These are phyloP conservation scores for Gossypium laxum DNA, from an alignment of 441 rosid genomes.

Conservation along the genomic window DNA sequence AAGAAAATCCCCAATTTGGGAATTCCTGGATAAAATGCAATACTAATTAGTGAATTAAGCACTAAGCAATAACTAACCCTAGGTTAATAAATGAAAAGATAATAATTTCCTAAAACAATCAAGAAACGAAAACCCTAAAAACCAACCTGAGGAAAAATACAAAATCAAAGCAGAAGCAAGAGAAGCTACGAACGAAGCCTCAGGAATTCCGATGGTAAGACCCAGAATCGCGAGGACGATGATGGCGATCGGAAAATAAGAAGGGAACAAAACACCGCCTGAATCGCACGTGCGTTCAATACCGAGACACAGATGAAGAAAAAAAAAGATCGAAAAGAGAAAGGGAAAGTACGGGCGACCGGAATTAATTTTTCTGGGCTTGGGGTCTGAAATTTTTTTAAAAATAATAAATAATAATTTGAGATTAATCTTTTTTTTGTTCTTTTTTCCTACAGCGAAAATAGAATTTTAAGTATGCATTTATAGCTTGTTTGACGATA, in stretches of 20 bases:
- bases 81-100: background rate
- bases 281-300: conserved; percentile 14
- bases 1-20: conserved; percentile 3
- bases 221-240: background rate
- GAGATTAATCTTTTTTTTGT: background rate
- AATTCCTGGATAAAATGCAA: background rate
- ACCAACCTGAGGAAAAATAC: background rate
- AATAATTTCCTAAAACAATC: background rate
- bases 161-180: background rate
- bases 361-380: conserved; percentile 9
- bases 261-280: conserved; percentile 5
- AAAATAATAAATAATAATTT: background rate
- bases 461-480: background rate
- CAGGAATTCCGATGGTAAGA: background rate
- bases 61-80: conserved; percentile 3
- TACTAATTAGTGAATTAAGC: conserved; percentile 3
- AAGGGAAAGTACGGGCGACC: background rate
- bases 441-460: background rate
- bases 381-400: background rate
- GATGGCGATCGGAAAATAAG: conserved; percentile 8
- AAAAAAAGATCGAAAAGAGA: background rate
- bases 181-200: conserved; percentile 1
- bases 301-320: background rate
- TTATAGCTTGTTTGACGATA: background rate
- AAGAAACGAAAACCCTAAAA: background rate